Evolutionary conservation across 257 asterid species (phyloP), one percentile per base, ranked within the genome.

Genomic region (Apocynum venetum): DNA sequence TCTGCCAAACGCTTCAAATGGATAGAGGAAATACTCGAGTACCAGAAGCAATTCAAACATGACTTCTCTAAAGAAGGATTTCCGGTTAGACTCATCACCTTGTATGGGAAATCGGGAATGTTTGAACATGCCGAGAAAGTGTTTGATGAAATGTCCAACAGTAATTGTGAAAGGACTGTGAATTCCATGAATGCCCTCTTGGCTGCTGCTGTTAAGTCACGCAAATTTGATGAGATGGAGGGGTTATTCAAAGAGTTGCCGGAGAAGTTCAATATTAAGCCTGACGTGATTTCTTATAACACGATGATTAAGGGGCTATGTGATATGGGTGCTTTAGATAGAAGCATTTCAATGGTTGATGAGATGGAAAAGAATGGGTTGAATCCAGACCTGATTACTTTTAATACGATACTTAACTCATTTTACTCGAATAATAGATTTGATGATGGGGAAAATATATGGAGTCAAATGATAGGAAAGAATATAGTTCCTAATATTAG

Each of bases 131-230:
- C 91, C 43, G 73, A 68, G 78, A 79, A 82, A 48, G 74, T 88
- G 80, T 88, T 86, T 75, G 91, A 88, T 48, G 89, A 84, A 84
- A 85, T 88, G 86, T 81, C 88, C 8, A 79, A 84, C 6, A n/a
- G 75, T 44, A 76, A 82, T 53, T 82, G 88, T 35, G 76, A 71
- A 36, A 79, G 85, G 67, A 84, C 84, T 53, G 81, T 83, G 44
- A 77, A 76, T 67, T 84, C 89, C 20, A 72, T 84, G 77, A 88
- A 88, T 78, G 89, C 88, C 72, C 86, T 88, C 67, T 80, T 88
- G 76, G 79, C 84, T 0, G 91, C 91, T 15, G 83, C 83, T 59
- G 79, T 86, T 0, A 80, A 82, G 74, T 83, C 91, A 1, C 47
- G 83, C 4, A 80, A 77, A 12, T 65, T 73, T 48, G 82, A 82